phyloP scores from a whole-genome alignment of 202 grass and related monocot genomes.

The Digitaria exilis region DNA sequence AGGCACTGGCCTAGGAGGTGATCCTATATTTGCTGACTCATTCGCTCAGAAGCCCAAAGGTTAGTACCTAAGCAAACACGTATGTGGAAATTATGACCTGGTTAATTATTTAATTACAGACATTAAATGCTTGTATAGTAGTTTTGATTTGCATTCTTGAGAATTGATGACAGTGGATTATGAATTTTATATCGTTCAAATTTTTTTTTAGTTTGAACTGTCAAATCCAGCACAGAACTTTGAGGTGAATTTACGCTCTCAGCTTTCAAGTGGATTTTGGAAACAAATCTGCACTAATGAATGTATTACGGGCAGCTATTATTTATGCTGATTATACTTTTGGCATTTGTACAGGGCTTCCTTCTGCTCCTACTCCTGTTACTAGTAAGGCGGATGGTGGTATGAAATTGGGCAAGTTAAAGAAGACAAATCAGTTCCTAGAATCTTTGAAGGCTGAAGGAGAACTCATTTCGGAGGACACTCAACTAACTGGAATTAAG shows the following conservation, averaged over 20 bases:
- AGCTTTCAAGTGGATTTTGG: background rate
- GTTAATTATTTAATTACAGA: background rate
- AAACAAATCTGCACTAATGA: background rate
- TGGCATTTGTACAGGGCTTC: slow-evolving; percentile 50
- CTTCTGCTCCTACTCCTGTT: slow-evolving; percentile 55
- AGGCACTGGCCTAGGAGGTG: slow-evolving; percentile 55
- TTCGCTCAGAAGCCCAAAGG: slow-evolving; percentile 75
- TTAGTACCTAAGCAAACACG: slow-evolving; percentile 28
- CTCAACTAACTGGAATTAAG: slow-evolving; percentile 44
- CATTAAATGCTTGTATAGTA: background rate
- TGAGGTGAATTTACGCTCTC: background rate
- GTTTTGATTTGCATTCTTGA: background rate
- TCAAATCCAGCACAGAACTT: background rate
- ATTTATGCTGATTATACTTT: slow-evolving; percentile 21
- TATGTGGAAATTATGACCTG: background rate
- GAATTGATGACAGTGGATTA: background rate
- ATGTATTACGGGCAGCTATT: background rate
- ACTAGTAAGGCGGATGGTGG: slow-evolving; percentile 61
- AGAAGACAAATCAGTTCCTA: slow-evolving; percentile 76
- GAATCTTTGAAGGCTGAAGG: slow-evolving; percentile 89
- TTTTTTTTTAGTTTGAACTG: background rate
- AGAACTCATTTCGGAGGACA: slow-evolving; percentile 86
- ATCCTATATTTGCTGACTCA: slow-evolving; percentile 61
- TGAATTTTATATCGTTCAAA: background rate
- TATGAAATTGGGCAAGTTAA: slow-evolving; percentile 77